These are phyloP conservation scores for Neofusicoccum cordaticola DNA, from an alignment of 2,329 filamentous ascomycete genomes.

Conservation along the genomic window DNA sequence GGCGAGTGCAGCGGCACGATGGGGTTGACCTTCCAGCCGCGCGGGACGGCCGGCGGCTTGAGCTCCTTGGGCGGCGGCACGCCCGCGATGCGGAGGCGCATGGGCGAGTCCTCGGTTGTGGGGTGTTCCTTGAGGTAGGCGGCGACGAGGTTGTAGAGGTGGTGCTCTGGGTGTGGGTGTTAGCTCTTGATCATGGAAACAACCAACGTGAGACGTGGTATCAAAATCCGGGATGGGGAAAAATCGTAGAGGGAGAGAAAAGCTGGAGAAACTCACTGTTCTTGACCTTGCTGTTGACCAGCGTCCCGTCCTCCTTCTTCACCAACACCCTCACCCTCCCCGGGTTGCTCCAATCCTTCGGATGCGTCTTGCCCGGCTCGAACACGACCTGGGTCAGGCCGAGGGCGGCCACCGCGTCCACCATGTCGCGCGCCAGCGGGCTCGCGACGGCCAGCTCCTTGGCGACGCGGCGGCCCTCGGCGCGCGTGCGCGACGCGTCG, in stretches of 20 bases:
- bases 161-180: slow-evolving; percentile 62
- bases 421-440: slow-evolving; percentile 85
- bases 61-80: slow-evolving; percentile 64
- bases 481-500: slow-evolving; percentile 69
- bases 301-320: slow-evolving; percentile 60
- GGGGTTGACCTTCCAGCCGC: slow-evolving; percentile 85
- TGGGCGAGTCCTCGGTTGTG: slow-evolving; percentile 67
- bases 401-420: slow-evolving; percentile 75
- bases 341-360: slow-evolving; percentile 96
- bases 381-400: slow-evolving; percentile 68
- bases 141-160: slow-evolving; percentile 79
- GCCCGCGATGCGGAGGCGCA: slow-evolving; percentile 71
- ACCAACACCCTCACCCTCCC: slow-evolving; percentile 80
- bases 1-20: slow-evolving; percentile 85
- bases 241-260: not conserved
- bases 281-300: slow-evolving; percentile 54
- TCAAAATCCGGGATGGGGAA: not conserved
- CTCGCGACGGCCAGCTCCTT: slow-evolving; percentile 71
- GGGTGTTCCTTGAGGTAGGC: slow-evolving; percentile 74
- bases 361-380: slow-evolving; percentile 88
- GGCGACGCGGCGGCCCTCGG: slow-evolving; percentile 77
- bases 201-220: no score
- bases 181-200: not conserved
- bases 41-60: slow-evolving; percentile 67
- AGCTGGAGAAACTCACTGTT: slow-evolving; percentile 56